Evolutionary conservation across 2,329 filamentous ascomycete genomes (phyloP), one percentile per base, ranked within the genome.

Genomic region (Diplocarpon rosae): DNA sequence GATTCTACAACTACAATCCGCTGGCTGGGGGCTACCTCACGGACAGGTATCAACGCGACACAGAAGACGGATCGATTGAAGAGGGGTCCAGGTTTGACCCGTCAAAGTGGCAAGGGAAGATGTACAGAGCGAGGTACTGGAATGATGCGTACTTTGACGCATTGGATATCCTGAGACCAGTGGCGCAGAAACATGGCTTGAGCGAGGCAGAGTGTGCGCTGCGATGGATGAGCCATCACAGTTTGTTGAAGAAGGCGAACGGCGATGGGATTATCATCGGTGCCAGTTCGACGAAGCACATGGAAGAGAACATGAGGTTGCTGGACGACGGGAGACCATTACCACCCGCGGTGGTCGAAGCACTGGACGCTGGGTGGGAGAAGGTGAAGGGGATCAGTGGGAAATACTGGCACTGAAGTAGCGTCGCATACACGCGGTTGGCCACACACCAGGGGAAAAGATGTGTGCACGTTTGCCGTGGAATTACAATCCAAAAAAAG

Each of bases 361-460:
- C 75, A 11, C 66, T 94, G 46, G 85, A 94, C 54, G 68, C 85
- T 63, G 86, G 84, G 3, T 94, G 88, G 87, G 52, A 70, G 55
- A 67, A 82, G n/a, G 68, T 74, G 11, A 89, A 87, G 67, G 60
- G 64, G 2, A 71, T 75, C 29, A 66, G 69, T 9, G 50, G 67
- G 8, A 65, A 67, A 39, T 77, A 76, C 55, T 77, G 33, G 35
- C 42, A 44, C 15, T 44, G 35, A 28, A n/a, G 12, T n/a, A 24
- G 9, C 7, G 20, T n/a, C n/a, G 20, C 20, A 24, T 4, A 24
- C 4, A 24, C 20, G 20, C 3, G 20, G 20, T 24, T 24, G 20
- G 20, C 20, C 20, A 24, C 3, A 24, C 20, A 24, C 20, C 36
- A 17, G 33, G n/a, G n/a, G n/a, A 14, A 37, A 24, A 24, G 7